Percentiles rank a stretch among this genome's conserved stretches.
Evolutionary conservation across 2,329 filamentous ascomycete genomes (phyloP).

Genomic region (Neospermospora avenae): DNA sequence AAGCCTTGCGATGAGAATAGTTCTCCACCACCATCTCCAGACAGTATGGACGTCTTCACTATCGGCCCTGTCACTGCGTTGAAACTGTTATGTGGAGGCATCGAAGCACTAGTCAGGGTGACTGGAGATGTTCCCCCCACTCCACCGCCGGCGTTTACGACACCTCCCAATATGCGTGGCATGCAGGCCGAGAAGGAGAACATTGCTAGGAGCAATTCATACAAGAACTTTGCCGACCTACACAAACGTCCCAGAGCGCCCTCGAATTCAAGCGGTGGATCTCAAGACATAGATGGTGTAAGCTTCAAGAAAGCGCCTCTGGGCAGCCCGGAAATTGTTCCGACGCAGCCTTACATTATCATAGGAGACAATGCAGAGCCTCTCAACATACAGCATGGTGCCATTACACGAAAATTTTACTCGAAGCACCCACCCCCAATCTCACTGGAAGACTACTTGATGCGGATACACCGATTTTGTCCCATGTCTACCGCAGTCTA

Average conservation of each 20-base stretch:
- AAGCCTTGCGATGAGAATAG: slow-evolving; percentile 26
- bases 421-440: slow-evolving; percentile 84
- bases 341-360: slow-evolving; percentile 51
- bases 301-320: slow-evolving; percentile 41
- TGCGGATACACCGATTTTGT: slow-evolving; percentile 84
- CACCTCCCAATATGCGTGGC: slow-evolving; percentile 61
- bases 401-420: slow-evolving; percentile 90
- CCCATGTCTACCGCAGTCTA: slow-evolving; percentile 94
- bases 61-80: slow-evolving; percentile 72
- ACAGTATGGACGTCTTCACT: slow-evolving; percentile 65
- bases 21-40: slow-evolving; percentile 34
- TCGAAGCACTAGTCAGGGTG: slow-evolving; percentile 67
- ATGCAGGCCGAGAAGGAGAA: slow-evolving; percentile 61
- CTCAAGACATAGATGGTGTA: slow-evolving; percentile 51
- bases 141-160: slow-evolving; percentile 63
- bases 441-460: slow-evolving; percentile 76
- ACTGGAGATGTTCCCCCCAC: slow-evolving; percentile 79
- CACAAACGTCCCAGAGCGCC: slow-evolving; percentile 32
- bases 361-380: slow-evolving; percentile 70
- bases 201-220: slow-evolving; percentile 56
- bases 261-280: slow-evolving; percentile 25
- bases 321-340: slow-evolving; percentile 24
- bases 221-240: slow-evolving; percentile 36
- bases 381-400: slow-evolving; percentile 73
- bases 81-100: slow-evolving; percentile 69